Percentiles rank a stretch among this genome's conserved stretches.
phyloP scores from a whole-genome alignment of 164 flowering plant genomes.

The Taxillus chinensis region DNA sequence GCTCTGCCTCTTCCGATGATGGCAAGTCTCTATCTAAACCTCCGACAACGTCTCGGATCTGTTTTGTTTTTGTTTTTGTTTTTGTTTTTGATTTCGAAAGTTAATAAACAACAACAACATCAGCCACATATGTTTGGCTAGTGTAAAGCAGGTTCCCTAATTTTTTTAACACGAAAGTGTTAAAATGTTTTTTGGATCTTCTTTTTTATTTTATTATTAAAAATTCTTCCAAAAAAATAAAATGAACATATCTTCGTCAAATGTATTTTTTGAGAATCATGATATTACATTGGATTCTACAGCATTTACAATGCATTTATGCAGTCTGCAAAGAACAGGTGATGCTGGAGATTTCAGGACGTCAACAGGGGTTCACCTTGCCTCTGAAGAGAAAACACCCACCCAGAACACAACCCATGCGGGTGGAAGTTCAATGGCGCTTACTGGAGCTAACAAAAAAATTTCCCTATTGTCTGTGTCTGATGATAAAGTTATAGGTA shows the following conservation, averaged over 20 bases:
- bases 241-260: no score
- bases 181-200: not conserved
- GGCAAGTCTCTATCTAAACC: constrained; percentile 24
- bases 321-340: constrained; percentile 58
- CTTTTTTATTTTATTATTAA: not conserved
- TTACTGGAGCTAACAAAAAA: constrained; percentile 40
- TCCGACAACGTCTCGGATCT: not conserved
- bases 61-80: not conserved
- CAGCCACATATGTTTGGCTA: no score
- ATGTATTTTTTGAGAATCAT: constrained; percentile 23
- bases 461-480: constrained; percentile 11
- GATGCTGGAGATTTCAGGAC: constrained; percentile 45
- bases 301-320: constrained; percentile 81
- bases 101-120: no score
- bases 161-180: no score
- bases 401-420: constrained; percentile 17
- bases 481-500: constrained; percentile 20
- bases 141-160: no score
- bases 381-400: constrained; percentile 50
- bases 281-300: constrained; percentile 90
- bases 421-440: constrained; percentile 48
- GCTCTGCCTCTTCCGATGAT: constrained; percentile 60
- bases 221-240: no score
- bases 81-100: not conserved
- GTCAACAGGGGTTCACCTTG: constrained; percentile 29